These are phyloP conservation scores for Fusarium xylarioides DNA, from an alignment of 2,329 filamentous ascomycete species.

Conservation along the genomic window DNA sequence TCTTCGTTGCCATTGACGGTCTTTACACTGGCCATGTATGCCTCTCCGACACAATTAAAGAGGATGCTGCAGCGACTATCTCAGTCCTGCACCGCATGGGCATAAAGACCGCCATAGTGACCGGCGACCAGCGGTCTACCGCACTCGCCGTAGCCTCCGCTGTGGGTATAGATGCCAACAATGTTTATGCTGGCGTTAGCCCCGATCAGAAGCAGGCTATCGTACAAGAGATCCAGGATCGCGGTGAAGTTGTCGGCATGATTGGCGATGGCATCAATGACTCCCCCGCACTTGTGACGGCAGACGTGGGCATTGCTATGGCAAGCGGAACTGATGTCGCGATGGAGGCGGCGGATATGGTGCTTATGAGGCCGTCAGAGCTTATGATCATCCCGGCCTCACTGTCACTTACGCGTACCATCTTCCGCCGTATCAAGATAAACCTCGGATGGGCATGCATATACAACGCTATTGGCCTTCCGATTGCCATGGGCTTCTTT, in stretches of 20 bases:
- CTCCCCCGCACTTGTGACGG: constrained; percentile 91
- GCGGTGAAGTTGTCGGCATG: constrained; percentile 88
- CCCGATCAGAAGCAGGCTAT: constrained; percentile 93
- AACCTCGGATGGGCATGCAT: constrained; percentile 93
- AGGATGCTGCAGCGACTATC: constrained; percentile 82
- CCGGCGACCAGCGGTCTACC: constrained; percentile 87
- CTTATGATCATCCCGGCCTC: constrained; percentile 92
- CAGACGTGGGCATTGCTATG: constrained; percentile 92
- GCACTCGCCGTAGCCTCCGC: constrained; percentile 83
- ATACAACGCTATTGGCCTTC: constrained; percentile 91
- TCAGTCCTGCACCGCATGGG: constrained; percentile 84
- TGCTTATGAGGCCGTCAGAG: constrained; percentile 91
- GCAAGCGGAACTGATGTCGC: constrained; percentile 94
- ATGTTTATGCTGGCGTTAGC: constrained; percentile 85
- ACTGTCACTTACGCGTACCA: constrained; percentile 82
- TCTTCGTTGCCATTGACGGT: constrained; percentile 88
- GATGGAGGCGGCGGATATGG: constrained; percentile 95
- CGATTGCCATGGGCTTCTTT: constrained; percentile 97
- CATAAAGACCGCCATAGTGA: constrained; percentile 89
- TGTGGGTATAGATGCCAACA: constrained; percentile 79
- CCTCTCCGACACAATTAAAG: constrained; percentile 90
- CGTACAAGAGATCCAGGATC: constrained; percentile 76
- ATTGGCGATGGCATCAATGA: constrained; percentile 99
- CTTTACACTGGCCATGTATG: constrained; percentile 83
- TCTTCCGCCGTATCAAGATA: constrained; percentile 92